A percentile compares a stretch with the other conserved stretches of the same genome.
Evolutionary conservation across 768 basidiomycete species (phyloP).

Genomic region (Kwoniella sp.): DNA sequence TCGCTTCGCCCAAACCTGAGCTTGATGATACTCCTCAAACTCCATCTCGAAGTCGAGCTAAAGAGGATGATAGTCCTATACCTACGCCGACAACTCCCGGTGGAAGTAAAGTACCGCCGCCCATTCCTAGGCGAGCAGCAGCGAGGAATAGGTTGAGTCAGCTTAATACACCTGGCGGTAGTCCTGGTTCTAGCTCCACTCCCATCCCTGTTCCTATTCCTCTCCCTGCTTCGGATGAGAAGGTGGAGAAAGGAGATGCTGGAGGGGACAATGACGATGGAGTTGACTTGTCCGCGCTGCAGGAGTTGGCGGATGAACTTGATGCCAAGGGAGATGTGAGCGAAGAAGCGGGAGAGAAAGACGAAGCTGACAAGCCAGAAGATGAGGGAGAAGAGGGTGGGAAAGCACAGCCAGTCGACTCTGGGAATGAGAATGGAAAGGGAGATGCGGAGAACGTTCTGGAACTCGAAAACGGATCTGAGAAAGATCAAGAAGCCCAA

Average conservation of each 20-base stretch:
- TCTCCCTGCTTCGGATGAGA: neutral
- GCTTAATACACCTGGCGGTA: slow-evolving; percentile 7
- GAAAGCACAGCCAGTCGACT: too few species aligned
- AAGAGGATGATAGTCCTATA: slow-evolving; percentile 1
- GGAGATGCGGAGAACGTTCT: too few species aligned
- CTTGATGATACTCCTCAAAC: neutral
- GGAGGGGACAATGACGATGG: slow-evolving; percentile 5
- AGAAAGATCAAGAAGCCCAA: too few species aligned
- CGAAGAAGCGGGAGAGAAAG: neutral
- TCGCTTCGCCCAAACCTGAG: slow-evolving; percentile 7
- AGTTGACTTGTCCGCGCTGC: slow-evolving; percentile 2
- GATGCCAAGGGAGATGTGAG: slow-evolving; percentile 2
- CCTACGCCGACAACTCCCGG: neutral
- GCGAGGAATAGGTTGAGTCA: slow-evolving; percentile 27
- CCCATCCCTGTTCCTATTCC: neutral
- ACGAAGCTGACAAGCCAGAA: too few species aligned
- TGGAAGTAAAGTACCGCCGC: slow-evolving; percentile 26
- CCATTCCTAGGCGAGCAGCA: slow-evolving; percentile 36
- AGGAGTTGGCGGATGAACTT: slow-evolving; percentile 13
- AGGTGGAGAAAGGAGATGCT: neutral
- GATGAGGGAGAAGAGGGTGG: neutral
- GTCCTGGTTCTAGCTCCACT: neutral
- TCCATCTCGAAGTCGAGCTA: neutral
- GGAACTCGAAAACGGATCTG: too few species aligned
- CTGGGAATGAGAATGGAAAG: too few species aligned